Base-by-base conservation (phyloP, 2,329 filamentous ascomycete species). In the Apiospora aurea region DNA sequence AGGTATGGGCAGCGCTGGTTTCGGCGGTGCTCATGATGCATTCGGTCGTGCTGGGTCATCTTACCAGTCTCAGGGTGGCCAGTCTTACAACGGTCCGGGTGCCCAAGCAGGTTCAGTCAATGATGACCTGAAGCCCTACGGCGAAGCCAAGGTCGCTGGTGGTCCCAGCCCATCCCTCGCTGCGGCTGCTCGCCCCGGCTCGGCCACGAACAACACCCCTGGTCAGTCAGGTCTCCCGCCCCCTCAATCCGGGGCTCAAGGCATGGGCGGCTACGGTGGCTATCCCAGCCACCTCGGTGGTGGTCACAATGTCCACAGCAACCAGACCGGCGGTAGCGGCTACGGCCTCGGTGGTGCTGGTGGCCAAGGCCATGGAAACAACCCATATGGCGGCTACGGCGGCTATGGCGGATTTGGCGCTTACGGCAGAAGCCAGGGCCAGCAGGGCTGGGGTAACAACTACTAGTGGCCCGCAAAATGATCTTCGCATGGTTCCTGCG, bases 111-210 rank as follows among this genome's bases (percentile, higher is more conserved):
- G 83, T 8, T 81, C 85, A 11, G 82, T 80, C 13, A 79, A 79
- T 26, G 89, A 90, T 73, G 89, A 90, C 43, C 77, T 90, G 80
- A 90, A 90, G 85, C 87, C 87, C 0, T 90, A 88, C 72, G 87
- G 87, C 69, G 89, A 90, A 26, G 78, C 83, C 76, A 90, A 90
- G 85, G 77, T 83, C 24, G 82, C 82, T 13, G 83, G 86, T 51
- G 88, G 88, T 1, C 88, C 88, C 14, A 90, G 87, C 73, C 88
- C 89, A 61, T 88, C 88, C 3, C 83, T 90, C 18, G 85, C 84
- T 41, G 86, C 86, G 64, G 86, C 87, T 34, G 83, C 83, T n/a
- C 87, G 89, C 21, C 89, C 89, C 8, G 88, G 88, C 66, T 91
- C 89, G 44, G 88, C 88, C 16, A 84, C 87, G 8, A 89, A 89